Conservation (phyloP, 2,329 filamentous ascomycete genomes). For the Hymenoscyphus infarciens region DNA sequence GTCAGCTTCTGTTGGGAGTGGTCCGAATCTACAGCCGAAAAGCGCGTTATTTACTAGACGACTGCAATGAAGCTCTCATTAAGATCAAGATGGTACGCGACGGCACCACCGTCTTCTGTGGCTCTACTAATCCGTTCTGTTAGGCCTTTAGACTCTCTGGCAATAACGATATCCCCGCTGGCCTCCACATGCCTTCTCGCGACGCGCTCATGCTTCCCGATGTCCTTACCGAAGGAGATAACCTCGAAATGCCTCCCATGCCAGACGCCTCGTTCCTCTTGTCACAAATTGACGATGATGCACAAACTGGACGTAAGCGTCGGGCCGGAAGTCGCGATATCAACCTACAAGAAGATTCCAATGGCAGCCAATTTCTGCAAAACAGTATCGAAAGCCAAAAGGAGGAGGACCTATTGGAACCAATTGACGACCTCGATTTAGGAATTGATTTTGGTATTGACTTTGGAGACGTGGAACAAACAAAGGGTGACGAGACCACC, state of each 20-base stretch:
- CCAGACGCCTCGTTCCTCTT: conserved; percentile 84
- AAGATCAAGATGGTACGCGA: conserved; percentile 93
- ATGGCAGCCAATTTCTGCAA: conserved; percentile 77
- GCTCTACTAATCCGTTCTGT: conserved; percentile 36
- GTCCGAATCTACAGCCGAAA: conserved; percentile 98
- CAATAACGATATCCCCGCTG: conserved; percentile 91
- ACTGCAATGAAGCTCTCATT: conserved; percentile 94
- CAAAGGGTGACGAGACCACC: conserved; percentile 49
- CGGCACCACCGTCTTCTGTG: not conserved
- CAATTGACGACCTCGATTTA: conserved; percentile 62
- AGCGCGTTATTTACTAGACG: conserved; percentile 90
- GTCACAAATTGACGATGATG: conserved; percentile 65
- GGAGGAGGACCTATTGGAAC: conserved; percentile 51
- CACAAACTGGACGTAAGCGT: conserved; percentile 53
- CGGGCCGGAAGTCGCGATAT: conserved; percentile 61
- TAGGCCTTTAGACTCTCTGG: conserved; percentile 91
- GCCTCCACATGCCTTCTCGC: conserved; percentile 75
- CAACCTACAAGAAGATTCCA: conserved; percentile 65
- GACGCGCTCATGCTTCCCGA: conserved; percentile 87
- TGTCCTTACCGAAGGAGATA: conserved; percentile 87
- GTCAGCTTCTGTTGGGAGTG: conserved; percentile 90
- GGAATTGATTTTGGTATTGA: conserved; percentile 73
- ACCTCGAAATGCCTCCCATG: conserved; percentile 71
- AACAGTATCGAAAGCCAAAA: conserved; percentile 52
- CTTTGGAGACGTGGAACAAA: conserved; percentile 31